These are phyloP conservation scores for Syzygium aqueum DNA, from an alignment of 345 rosid species.

Conservation along the genomic window DNA sequence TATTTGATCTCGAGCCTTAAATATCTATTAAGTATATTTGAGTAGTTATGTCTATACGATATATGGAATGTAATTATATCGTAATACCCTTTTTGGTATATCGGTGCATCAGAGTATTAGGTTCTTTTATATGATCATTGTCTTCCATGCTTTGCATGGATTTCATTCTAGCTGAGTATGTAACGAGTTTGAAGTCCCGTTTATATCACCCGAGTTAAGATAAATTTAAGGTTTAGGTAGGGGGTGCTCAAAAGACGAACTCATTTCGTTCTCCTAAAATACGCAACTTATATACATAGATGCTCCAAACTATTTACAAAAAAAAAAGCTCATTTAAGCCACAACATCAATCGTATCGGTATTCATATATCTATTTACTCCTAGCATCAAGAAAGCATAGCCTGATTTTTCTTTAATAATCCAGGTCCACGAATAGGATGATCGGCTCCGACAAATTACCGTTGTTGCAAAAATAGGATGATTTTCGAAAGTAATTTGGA, in stretches of 20 bases:
- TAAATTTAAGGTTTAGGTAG: neutral
- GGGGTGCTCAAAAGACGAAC: neutral
- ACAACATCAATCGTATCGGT: neutral
- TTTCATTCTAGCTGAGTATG: neutral
- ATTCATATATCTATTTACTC: no score
- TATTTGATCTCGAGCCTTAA: rapidly evolving
- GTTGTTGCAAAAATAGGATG: rapidly evolving
- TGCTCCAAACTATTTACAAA: neutral
- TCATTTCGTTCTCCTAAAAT: neutral
- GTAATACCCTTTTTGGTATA: rapidly evolving
- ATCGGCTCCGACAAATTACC: neutral
- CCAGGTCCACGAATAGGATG: rapidly evolving
- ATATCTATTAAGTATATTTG: neutral
- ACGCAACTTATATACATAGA: neutral
- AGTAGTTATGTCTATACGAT: neutral
- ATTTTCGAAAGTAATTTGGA: neutral
- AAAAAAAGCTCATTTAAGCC: rapidly evolving
- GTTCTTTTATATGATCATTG: neutral
- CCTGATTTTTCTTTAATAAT: neutral
- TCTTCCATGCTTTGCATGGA: rapidly evolving
- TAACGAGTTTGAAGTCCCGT: neutral
- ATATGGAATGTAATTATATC: rapidly evolving
- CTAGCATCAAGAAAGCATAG: no score
- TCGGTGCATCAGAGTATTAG: neutral
- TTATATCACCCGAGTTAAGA: neutral